phyloP scores from a whole-genome alignment of 148 eudicot genomes.

The Fagopyrum tataricum region DNA sequence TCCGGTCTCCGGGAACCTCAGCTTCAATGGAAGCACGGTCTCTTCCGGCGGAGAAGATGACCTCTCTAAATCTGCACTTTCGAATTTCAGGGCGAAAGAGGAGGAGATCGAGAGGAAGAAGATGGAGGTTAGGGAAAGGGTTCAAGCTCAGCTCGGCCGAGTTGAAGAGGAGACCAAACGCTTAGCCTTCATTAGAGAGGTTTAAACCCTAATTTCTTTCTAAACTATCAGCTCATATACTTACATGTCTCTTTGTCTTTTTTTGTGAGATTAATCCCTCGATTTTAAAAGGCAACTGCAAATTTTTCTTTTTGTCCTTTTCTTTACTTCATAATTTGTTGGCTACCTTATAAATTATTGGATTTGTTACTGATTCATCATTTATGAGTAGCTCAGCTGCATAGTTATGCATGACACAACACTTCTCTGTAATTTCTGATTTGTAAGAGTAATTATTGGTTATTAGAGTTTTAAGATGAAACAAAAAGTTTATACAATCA shows the following conservation, averaged over 20 bases:
- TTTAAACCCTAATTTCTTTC: conserved; percentile 7
- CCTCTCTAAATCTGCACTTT: conserved; percentile 21
- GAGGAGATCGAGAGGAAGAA: conserved; percentile 27
- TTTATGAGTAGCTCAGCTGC: not conserved
- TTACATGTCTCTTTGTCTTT: not conserved
- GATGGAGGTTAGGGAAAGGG: conserved; percentile 38
- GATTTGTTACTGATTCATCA: not conserved
- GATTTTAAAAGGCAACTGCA: not conserved
- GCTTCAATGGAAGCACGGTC: conserved; percentile 22
- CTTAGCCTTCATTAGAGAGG: conserved; percentile 42
- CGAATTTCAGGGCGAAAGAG: conserved; percentile 34
- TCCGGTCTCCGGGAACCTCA: conserved; percentile 19
- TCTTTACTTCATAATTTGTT: not conserved
- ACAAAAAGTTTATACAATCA: not conserved
- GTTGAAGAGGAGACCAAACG: conserved; percentile 44
- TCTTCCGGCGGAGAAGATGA: conserved; percentile 24
- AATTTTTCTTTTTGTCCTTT: not conserved
- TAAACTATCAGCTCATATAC: not conserved
- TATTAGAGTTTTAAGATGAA: not conserved
- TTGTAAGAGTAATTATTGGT: conserved; percentile 3
- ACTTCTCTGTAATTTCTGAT: not conserved
- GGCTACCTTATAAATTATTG: not conserved
- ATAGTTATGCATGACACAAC: not conserved
- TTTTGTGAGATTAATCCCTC: not conserved
- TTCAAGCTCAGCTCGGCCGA: conserved; percentile 34